A percentile compares a stretch with the other conserved stretches of the same genome.
Evolutionary conservation across 257 asterid species (phyloP).

Genomic region (Penstemon newberryi): DNA sequence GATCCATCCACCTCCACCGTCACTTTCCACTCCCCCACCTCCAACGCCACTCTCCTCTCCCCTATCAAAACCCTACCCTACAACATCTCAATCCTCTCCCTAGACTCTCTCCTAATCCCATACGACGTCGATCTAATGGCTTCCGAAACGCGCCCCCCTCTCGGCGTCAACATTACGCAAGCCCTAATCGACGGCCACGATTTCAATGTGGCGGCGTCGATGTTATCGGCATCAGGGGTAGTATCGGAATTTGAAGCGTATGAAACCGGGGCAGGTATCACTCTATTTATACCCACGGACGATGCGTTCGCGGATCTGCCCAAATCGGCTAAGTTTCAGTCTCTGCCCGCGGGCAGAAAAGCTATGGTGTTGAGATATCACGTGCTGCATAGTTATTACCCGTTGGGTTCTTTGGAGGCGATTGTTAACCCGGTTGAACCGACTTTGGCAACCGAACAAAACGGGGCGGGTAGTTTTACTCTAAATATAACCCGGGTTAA

Average conservation of each 20-base stretch:
- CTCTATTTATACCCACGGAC: constrained; percentile 80
- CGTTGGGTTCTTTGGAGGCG: constrained; percentile 71
- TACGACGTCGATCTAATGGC: constrained; percentile 67
- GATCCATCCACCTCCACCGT: constrained; percentile 38
- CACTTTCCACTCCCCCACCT: constrained; percentile 52
- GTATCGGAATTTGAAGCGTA: constrained; percentile 73
- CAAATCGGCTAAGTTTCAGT: constrained; percentile 56
- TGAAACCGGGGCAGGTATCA: constrained; percentile 85
- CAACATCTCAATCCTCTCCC: constrained; percentile 56
- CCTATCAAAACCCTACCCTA: constrained; percentile 50
- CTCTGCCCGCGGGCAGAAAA: constrained; percentile 68
- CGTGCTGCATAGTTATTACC: constrained; percentile 81
- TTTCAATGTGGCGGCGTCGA: constrained; percentile 85
- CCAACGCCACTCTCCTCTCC: constrained; percentile 72
- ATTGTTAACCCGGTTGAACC: constrained; percentile 88
- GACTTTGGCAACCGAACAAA: constrained; percentile 78
- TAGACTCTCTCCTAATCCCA: constrained; percentile 58
- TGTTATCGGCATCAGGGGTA: constrained; percentile 80
- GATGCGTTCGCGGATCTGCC: constrained; percentile 78
- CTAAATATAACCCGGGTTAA: constrained; percentile 70
- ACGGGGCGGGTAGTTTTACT: constrained; percentile 79
- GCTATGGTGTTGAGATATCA: constrained; percentile 72
- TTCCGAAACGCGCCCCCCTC: constrained; percentile 76
- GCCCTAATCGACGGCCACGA: constrained; percentile 74
- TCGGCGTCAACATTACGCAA: constrained; percentile 75